Evolutionary conservation across 2,329 filamentous ascomycete species (phyloP), one percentile per base, ranked within the genome.

Genomic region (Fusarium globosum): DNA sequence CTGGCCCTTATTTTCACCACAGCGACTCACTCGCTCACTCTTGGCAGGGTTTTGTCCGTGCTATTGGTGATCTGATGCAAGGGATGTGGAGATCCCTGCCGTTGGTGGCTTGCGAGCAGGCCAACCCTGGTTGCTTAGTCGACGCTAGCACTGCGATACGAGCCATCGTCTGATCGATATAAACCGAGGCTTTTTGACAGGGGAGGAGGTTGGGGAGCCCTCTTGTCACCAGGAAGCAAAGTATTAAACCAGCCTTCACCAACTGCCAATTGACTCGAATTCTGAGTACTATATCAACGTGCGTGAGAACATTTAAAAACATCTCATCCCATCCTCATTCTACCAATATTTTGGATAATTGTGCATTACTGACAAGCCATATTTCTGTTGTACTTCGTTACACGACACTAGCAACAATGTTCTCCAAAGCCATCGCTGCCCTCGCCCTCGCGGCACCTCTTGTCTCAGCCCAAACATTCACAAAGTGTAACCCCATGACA

Each of bases 381-480:
- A 28, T 28, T n/a, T 12, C 56, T 63, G 28, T 42, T 39, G 48
- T 55, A 33, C 45, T 20, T 23, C 43, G 61, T 73, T 33, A 15
- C 70, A 73, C 70, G 2, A 68, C 71, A 57, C 46, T 36, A 15
- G 21, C 39, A 53, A 74, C 39, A 56, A 75, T 75, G 73, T 63
- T 75, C 46, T 41, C 68, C 61, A 76, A 72, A 51, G 52, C 58
- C 41, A 42, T 75, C 30, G 68, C 69, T 39, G 71, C 39, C 39
- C 51, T 75, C n/a, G 73, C 64, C 64, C 16, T 75, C 41, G 73
- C 46, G 41, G 73, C 73, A 23, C 73, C 73, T 52, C 46, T 75
- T 42, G 70, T 75, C 51, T 65, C 73, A 55, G 73, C 62, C n/a
- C 75, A 77, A 55, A 77, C 75, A 0, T 77, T 39, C 16, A 74